Evolutionary conservation across 495 filamentous ascomycete genomes (phyloP).

Genomic region (Tuber calosporum): DNA sequence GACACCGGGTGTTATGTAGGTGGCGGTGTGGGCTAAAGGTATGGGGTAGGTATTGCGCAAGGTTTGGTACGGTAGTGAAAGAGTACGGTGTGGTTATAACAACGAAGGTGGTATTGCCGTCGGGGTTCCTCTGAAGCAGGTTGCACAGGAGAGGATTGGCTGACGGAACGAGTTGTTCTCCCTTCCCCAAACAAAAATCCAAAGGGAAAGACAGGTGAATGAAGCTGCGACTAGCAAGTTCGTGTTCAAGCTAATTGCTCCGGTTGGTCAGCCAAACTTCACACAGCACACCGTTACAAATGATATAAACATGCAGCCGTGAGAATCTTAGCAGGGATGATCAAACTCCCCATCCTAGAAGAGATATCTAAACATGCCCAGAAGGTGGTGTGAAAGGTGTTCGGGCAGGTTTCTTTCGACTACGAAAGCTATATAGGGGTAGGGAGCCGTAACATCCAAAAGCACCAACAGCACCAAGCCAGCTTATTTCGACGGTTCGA

Average conservation of each 20-base stretch:
- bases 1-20: neutral
- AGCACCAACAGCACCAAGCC: neutral
- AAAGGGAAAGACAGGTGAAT: conserved; percentile 13
- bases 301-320: conserved; percentile 5
- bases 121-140: neutral
- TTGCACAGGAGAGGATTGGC: neutral
- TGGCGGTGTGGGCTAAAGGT: neutral
- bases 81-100: neutral
- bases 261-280: conserved; percentile 27
- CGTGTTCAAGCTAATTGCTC: conserved; percentile 30
- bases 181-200: neutral
- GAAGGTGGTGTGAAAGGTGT: neutral
- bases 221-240: conserved; percentile 19
- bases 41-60: neutral
- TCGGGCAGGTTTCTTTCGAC: neutral
- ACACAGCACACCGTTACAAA: conserved; percentile 2
- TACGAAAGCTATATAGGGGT: neutral
- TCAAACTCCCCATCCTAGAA: neutral
- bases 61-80: neutral
- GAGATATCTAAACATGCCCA: neutral
- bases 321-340: neutral
- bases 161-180: conserved; percentile 1
- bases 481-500: neutral
- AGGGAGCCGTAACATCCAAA: neutral
- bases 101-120: neutral